Percentiles rank a stretch among this genome's conserved stretches.
These are phyloP conservation scores for Phalaenopsis hybrid DNA, from an alignment of 116 monocot genomes.

Conservation along the genomic window DNA sequence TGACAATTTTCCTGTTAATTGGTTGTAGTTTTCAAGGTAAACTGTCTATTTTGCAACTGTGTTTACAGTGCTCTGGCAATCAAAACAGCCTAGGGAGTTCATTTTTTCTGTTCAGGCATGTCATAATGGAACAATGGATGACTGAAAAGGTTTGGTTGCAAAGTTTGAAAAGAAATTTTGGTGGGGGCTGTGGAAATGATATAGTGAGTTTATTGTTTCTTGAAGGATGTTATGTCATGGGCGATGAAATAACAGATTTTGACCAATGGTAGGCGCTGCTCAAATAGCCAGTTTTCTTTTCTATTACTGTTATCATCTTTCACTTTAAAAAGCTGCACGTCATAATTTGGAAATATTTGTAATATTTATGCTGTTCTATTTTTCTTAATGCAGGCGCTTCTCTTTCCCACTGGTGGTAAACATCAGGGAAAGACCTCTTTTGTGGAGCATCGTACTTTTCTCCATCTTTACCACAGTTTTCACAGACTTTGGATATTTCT, in stretches of 20 bases:
- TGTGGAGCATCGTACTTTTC: constrained; percentile 87
- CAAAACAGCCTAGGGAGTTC: background rate
- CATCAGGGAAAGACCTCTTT: constrained; percentile 95
- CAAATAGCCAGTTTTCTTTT: background rate
- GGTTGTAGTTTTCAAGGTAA: background rate
- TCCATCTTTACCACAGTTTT: constrained; percentile 98
- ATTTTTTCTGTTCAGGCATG: background rate
- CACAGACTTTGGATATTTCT: constrained; percentile 96
- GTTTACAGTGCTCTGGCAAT: background rate
- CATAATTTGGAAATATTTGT: background rate
- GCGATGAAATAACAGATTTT: background rate
- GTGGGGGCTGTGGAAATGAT: background rate
- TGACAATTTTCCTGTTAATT: background rate
- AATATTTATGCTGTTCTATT: background rate
- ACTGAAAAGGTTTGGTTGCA: background rate
- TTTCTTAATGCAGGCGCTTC: constrained; percentile 32
- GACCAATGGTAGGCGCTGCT: background rate
- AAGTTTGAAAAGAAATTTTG: background rate
- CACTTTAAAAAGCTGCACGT: background rate
- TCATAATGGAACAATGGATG: background rate
- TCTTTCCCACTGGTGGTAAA: constrained; percentile 28
- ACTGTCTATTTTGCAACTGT: background rate
- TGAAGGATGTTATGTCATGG: background rate
- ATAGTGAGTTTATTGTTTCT: background rate
- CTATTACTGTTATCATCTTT: background rate